Percentiles rank a stretch among this genome's conserved stretches.
Conservation (phyloP, 2,329 filamentous ascomycete genomes). For the Xylariaceae sp. region DNA sequence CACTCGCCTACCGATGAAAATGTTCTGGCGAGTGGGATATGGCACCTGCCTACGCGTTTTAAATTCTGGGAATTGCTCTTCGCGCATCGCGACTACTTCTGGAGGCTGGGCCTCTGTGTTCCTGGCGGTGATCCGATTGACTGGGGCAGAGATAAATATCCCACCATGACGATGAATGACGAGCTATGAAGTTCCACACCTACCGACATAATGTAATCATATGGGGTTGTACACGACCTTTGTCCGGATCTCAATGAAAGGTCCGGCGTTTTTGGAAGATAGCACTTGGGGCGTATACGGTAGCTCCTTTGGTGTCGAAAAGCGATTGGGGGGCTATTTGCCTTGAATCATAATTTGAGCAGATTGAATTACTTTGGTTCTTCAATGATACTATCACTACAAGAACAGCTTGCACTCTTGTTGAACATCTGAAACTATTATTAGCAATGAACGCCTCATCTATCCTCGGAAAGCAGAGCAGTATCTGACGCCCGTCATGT, state of each 20-base stretch:
- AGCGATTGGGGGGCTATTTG: neutral
- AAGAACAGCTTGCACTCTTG: neutral
- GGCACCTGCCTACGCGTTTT: constrained; percentile 65
- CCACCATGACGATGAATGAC: constrained; percentile 44
- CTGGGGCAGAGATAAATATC: constrained; percentile 64
- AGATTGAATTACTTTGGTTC: constrained; percentile 1
- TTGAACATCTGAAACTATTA: neutral
- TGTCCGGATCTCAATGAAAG: neutral
- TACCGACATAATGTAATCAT: constrained; percentile 12
- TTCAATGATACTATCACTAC: neutral
- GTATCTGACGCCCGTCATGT: neutral
- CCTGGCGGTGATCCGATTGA: constrained; percentile 77
- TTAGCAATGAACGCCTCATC: neutral
- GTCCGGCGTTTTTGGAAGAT: constrained; percentile 1
- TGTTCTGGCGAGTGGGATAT: constrained; percentile 51
- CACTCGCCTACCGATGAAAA: constrained; percentile 29
- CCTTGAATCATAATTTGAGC: constrained; percentile 1
- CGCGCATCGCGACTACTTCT: constrained; percentile 96
- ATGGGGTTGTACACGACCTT: neutral
- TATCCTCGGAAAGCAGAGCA: neutral
- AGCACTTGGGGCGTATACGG: constrained; percentile 1
- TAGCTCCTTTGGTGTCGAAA: constrained; percentile 12
- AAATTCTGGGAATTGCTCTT: constrained; percentile 94
- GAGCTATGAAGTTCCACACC: constrained; percentile 46
- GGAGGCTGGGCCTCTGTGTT: constrained; percentile 87